Evolutionary conservation across 345 rosid species (phyloP), one percentile per base, ranked within the genome.

Genomic region (Salix brachista): DNA sequence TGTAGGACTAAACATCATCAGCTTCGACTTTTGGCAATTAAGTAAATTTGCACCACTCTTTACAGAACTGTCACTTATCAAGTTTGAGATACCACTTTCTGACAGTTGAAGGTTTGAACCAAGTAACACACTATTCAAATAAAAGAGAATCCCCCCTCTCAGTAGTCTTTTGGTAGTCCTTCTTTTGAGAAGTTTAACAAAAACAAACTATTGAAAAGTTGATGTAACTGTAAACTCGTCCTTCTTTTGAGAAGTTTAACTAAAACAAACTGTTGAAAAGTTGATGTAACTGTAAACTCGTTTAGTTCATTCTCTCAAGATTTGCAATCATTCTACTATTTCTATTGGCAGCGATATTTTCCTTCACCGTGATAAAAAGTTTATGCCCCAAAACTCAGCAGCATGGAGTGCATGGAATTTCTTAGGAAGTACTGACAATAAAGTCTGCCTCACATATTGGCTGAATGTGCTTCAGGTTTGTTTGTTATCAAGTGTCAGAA

Each of bases 341-440:
- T 81, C 34, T 67, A 19, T 74, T 84, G 75, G 85, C 97, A 93
- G 97, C 28, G 96, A 90, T 64, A 87, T 91, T 60, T 93, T 80
- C 83, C 97, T 95, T 70, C 99, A 93, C 74, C 89, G 77, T 17
- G 99, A 95, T 76, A 86, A 69, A 85, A 89, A 42, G 30, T 85
- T 93, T 66, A 93, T 95, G 99, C 99, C 97, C 14, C 80, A 79
- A 79, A 93, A 85, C 77, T 85, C 83, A 80, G 91, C 91, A 72
- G 97, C 98, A 0, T 93, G 99, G 98, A 88, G 99, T 78, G 89
- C 98, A 0, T 93, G 99, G 98, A 95, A 95, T 76, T 95, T 95
- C 86, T 88, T 93, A n/a, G 99, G 91, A 61, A 90, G 86, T 76
- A 82, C 84, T 1, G 86, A 88, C 37, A 84, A 79, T 48, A 90